phyloP scores from a whole-genome alignment of 306 rosid species.

The Geum urbanum region DNA sequence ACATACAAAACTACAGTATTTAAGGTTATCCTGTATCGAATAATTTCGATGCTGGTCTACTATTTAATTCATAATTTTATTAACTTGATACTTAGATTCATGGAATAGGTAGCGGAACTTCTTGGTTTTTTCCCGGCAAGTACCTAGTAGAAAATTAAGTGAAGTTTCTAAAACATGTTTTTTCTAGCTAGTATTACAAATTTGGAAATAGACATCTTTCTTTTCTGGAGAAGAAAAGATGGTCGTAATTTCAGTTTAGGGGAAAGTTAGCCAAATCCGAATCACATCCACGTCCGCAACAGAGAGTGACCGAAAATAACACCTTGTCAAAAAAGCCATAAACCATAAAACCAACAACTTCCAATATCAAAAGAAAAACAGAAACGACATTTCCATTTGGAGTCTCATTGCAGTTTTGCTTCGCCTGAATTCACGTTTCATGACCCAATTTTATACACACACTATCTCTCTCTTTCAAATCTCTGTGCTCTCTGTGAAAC shows the following conservation, averaged over 20 bases:
- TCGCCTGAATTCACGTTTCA: neutral
- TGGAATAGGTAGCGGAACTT: neutral
- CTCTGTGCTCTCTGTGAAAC: neutral
- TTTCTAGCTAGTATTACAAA: too few species aligned
- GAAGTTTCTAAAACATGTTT: too few species aligned
- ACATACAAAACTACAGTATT: too few species aligned
- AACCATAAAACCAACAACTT: neutral
- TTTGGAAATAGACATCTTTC: too few species aligned
- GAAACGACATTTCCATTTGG: neutral
- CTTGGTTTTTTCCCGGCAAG: too few species aligned
- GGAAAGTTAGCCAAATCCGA: conserved; percentile 9
- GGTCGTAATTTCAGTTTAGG: neutral
- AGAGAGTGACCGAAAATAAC: neutral
- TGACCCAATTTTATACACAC: neutral
- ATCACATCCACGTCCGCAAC: conserved; percentile 11
- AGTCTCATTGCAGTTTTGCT: neutral
- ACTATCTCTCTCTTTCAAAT: neutral
- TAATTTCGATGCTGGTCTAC: too few species aligned
- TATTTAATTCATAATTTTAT: too few species aligned
- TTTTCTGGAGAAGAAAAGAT: neutral
- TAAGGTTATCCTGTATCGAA: too few species aligned
- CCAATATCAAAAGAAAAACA: neutral
- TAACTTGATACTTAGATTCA: too few species aligned
- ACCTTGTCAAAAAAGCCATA: neutral
- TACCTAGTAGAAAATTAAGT: neutral